Evolutionary conservation across 2,329 filamentous ascomycete genomes (phyloP).

Genomic region (Aspergillus glaucus): DNA sequence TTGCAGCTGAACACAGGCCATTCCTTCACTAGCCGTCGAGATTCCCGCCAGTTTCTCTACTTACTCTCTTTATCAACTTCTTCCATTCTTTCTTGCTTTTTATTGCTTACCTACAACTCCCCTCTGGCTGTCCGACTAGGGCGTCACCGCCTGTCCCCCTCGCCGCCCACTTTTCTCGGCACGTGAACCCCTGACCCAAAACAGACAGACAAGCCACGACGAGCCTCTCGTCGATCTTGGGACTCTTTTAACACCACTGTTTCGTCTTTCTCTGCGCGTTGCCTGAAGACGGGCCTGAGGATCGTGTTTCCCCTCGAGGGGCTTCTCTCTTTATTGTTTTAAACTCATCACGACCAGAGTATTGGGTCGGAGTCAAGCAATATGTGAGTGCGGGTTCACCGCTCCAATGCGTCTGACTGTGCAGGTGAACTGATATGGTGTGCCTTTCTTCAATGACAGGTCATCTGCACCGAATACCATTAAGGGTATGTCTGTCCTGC

Average conservation of each 20-base stretch:
- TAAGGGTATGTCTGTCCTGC: conserved; percentile 40
- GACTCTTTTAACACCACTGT: neutral
- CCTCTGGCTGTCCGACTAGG: neutral
- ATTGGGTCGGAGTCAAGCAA: conserved; percentile 30
- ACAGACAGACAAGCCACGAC: conserved; percentile 5
- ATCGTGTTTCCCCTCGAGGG: conserved; percentile 16
- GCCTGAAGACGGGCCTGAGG: neutral
- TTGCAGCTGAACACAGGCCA: too few relatives aligned
- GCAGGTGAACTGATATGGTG: conserved; percentile 12
- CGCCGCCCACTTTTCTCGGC: conserved; percentile 9
- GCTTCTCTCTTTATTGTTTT: conserved; percentile 11
- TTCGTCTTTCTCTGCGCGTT: too few relatives aligned
- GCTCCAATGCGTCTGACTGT: conserved; percentile 1
- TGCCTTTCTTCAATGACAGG: conserved; percentile 20
- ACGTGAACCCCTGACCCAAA: conserved; percentile 25
- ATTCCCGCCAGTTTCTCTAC: too few relatives aligned
- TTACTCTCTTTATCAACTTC: too few relatives aligned
- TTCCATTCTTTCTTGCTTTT: neutral
- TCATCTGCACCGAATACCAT: conserved; percentile 38
- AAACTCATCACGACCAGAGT: conserved; percentile 3
- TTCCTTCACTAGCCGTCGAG: too few relatives aligned
- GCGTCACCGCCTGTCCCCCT: conserved; percentile 3
- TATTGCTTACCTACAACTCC: neutral
- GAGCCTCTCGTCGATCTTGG: neutral
- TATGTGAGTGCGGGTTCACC: conserved; percentile 38